Base-by-base conservation (phyloP, 164 flowering plant genomes). In the Berberis vulgaris region DNA sequence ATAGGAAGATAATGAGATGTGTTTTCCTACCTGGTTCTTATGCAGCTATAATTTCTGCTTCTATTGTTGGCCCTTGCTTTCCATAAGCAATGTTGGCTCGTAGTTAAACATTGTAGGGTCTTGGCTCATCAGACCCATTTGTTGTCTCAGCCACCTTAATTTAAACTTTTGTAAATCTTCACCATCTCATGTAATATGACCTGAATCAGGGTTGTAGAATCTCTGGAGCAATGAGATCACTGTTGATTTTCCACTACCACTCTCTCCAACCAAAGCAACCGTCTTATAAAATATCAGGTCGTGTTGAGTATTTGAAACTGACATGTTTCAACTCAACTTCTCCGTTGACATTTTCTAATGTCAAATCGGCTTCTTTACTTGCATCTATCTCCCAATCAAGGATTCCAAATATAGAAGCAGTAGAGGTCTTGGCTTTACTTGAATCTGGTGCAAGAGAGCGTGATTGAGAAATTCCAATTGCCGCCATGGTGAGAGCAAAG, bases 191-290 rank as follows among this genome's bases (percentile, higher is more conserved):
- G 77, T 71, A 54, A 80, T 79, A 63, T 69, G 74, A 46, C 86
- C 86, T 3, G 72, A 67, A 54, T 78, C 73, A 43, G 83, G 86
- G 50, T 82, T 84, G 57, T 82, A 82, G 60, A 82, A 82, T 60
- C 86, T 78, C 76, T 82, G 61, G 47, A 49, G 5, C 78, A 52
- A 82, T 73, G 57, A 82, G 57, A 82, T 65, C 6, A 82, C 84
- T 41, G 86, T 82, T 2, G 86, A 82, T 62, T 82, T 82, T 12
- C 86, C 86, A 61, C 84, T 78, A 41, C 86, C 84, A 61, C 86
- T 82, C 57, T 77, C 71, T 40, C 86, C 86, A 55, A 82, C 86
- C 69, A 69, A 52, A 43, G 72, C 72, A 4, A 63, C 67, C 2
- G 62, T 69, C 57, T 76, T 72, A 64, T 64, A 43, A 2, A 47